Conservation (phyloP, 1,284 basidiomycete genomes). For the Ustilago esculenta region DNA sequence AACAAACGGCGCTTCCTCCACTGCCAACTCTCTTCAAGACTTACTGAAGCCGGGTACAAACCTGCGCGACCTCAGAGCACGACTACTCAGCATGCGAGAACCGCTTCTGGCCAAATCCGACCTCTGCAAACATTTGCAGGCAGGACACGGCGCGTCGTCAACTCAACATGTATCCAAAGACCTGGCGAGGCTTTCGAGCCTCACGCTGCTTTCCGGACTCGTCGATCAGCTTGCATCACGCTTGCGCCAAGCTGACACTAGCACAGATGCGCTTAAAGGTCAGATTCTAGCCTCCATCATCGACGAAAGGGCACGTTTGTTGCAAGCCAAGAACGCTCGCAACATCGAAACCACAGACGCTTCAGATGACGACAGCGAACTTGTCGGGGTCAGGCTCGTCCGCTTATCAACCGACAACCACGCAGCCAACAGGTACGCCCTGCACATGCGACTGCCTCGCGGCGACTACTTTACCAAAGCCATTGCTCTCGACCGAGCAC, state of each 20-base stretch:
- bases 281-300: conserved; percentile 19
- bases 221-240: conserved; percentile 43
- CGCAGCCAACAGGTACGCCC: conserved; percentile 40
- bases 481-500: conserved; percentile 23
- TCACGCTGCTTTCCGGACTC: conserved; percentile 34
- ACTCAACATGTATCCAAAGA: conserved; percentile 7
- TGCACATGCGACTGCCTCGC: conserved; percentile 62
- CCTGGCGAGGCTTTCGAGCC: conserved; percentile 14
- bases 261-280: conserved; percentile 19
- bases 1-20: neutral
- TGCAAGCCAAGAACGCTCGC: conserved; percentile 20
- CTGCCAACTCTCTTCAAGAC: conserved; percentile 4
- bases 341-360: neutral
- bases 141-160: neutral
- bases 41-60: conserved; percentile 17
- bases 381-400: neutral
- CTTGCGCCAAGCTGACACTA: conserved; percentile 17
- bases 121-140: conserved; percentile 10
- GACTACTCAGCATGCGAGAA: conserved; percentile 14
- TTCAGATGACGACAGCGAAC: neutral
- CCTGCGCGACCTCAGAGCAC: conserved; percentile 25
- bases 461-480: conserved; percentile 65
- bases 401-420: conserved; percentile 3
- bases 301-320: conserved; percentile 12
- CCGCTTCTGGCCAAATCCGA: conserved; percentile 22